Conservation (phyloP, 208 protist species). For the Sergeia podlipaevii region DNA sequence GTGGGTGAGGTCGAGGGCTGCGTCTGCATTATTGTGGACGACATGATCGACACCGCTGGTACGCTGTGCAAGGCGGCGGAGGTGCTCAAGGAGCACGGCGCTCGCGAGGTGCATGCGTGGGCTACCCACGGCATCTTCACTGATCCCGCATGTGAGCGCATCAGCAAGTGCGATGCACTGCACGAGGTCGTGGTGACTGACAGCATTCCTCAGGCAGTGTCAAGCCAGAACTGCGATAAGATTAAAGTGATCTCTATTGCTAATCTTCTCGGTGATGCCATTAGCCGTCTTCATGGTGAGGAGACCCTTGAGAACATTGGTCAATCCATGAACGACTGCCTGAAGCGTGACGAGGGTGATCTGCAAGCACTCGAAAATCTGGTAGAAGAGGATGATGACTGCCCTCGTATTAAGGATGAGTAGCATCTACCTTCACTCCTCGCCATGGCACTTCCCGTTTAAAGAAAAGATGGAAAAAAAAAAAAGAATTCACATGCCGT, state of each 20-base stretch:
- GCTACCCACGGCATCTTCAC: slow-evolving; percentile 95
- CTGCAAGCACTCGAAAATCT: slow-evolving; percentile 76
- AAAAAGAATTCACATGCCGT: no score
- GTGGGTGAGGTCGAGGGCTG: slow-evolving; percentile 95
- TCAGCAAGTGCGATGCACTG: slow-evolving; percentile 85
- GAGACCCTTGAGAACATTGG: slow-evolving; percentile 71
- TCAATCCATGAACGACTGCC: slow-evolving; percentile 11
- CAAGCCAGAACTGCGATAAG: slow-evolving; percentile 62
- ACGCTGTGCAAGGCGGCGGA: slow-evolving; percentile 95
- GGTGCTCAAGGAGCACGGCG: slow-evolving; percentile 92
- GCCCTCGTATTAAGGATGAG: slow-evolving; percentile 19
- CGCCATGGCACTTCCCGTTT: no score
- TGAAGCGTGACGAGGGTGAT: slow-evolving; percentile 49
- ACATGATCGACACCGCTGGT: slow-evolving; percentile 97
- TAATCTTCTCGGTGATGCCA: slow-evolving; percentile 85
- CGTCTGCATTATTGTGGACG: slow-evolving; percentile 95
- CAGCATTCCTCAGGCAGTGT: slow-evolving; percentile 85
- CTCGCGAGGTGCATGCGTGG: slow-evolving; percentile 90
- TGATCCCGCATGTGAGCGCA: slow-evolving; percentile 88
- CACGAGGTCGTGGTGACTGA: slow-evolving; percentile 92
- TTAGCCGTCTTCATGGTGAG: slow-evolving; percentile 84
- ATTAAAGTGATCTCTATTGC: slow-evolving; percentile 85
- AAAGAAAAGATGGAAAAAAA: no score
- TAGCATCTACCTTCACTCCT: no score
- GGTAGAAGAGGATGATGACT: slow-evolving; percentile 76